Percentiles rank a stretch among this genome's conserved stretches.
Conservation (phyloP, 495 filamentous ascomycete species). For the Penicillium angulare region DNA sequence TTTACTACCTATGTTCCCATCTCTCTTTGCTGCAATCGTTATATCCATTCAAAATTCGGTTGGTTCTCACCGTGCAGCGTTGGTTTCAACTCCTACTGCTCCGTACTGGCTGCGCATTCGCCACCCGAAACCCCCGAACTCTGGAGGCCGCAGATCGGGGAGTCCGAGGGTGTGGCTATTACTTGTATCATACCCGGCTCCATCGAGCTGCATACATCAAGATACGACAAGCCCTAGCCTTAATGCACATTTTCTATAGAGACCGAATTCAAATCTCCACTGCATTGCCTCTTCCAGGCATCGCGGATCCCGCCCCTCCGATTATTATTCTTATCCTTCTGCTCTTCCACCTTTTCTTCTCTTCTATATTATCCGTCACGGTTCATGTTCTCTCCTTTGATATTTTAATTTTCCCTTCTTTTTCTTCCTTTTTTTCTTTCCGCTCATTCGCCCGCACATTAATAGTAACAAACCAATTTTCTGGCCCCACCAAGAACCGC, state of each 20-base stretch:
- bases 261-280: slow-evolving; percentile 4
- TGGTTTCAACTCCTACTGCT: slow-evolving; percentile 7
- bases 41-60: not conserved
- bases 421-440: slow-evolving; percentile 43
- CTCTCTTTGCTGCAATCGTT: not conserved
- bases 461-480: slow-evolving; percentile 36
- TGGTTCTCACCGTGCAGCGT: not conserved
- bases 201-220: slow-evolving; percentile 24
- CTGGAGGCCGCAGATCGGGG: slow-evolving; percentile 19
- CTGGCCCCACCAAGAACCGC: slow-evolving; percentile 22
- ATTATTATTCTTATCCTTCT: slow-evolving; percentile 13
- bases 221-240: slow-evolving; percentile 8
- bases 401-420: slow-evolving; percentile 29
- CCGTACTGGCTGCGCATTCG: not conserved
- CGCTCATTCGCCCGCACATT: slow-evolving; percentile 50
- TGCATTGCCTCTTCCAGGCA: slow-evolving; percentile 43
- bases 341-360: slow-evolving; percentile 10
- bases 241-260: slow-evolving; percentile 1
- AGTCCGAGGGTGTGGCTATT: slow-evolving; percentile 19
- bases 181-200: slow-evolving; percentile 17
- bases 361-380: slow-evolving; percentile 3
- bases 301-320: slow-evolving; percentile 46
- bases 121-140: slow-evolving; percentile 8
- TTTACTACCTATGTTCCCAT: not conserved
- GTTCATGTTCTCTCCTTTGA: slow-evolving; percentile 18